These are phyloP conservation scores for Sanghuangporus sanghuang DNA, from an alignment of 1,284 basidiomycete species.

Conservation along the genomic window DNA sequence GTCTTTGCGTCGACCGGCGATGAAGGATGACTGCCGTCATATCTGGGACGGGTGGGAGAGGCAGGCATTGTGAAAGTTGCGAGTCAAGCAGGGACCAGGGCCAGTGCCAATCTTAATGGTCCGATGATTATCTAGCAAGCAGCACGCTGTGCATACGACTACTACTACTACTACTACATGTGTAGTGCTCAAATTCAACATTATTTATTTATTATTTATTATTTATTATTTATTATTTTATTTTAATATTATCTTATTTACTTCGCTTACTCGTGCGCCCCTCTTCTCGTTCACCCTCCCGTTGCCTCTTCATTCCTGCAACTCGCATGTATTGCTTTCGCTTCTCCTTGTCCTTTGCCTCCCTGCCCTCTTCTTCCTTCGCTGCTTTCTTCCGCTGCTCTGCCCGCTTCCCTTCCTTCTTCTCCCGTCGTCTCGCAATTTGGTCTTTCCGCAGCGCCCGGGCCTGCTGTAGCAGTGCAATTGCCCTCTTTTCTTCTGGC, in stretches of 20 bases:
- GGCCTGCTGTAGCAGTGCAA: conserved; percentile 94
- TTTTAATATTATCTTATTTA: background rate
- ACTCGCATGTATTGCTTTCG: conserved; percentile 73
- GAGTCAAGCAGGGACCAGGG: background rate
- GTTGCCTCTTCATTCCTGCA: conserved; percentile 69
- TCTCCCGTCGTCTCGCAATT: conserved; percentile 70
- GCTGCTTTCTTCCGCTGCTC: conserved; percentile 64
- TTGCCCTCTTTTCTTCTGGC: conserved; percentile 89
- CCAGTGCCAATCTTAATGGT: too few relatives aligned
- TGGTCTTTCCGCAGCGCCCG: conserved; percentile 90
- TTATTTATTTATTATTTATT: background rate
- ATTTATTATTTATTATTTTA: background rate
- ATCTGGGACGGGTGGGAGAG: background rate
- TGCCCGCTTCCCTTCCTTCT: conserved; percentile 70
- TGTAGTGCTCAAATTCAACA: background rate
- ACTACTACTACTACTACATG: too few relatives aligned
- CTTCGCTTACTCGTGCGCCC: conserved; percentile 34
- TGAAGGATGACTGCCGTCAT: background rate
- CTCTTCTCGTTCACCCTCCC: conserved; percentile 54
- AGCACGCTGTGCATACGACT: background rate
- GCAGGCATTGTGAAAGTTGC: conserved; percentile 1
- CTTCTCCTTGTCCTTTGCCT: conserved; percentile 75
- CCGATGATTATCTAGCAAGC: background rate
- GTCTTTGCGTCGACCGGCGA: conserved; percentile 2
- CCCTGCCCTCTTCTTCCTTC: conserved; percentile 63